Evolutionary conservation across 495 filamentous ascomycete species (phyloP).

Genomic region (Glarea lozoyensis): DNA sequence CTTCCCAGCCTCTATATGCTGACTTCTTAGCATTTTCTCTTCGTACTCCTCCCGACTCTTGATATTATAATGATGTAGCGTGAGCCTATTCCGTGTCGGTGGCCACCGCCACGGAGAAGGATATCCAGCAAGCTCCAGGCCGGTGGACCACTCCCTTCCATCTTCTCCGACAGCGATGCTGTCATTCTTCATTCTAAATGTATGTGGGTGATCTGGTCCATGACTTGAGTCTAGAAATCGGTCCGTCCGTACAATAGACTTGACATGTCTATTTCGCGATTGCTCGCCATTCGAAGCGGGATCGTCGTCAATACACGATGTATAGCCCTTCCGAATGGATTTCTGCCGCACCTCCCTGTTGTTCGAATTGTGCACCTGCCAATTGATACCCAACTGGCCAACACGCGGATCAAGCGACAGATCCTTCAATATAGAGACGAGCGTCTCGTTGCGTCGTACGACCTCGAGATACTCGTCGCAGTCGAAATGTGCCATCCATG

Average conservation of each 20-base stretch:
- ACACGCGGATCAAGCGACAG: conserved; percentile 4
- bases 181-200: neutral
- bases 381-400: conserved; percentile 15
- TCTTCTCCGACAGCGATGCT: conserved; percentile 14
- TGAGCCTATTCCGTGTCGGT: conserved; percentile 6
- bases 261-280: neutral
- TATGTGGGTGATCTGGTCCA: neutral
- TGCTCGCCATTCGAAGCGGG: neutral
- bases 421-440: conserved; percentile 1
- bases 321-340: conserved; percentile 9
- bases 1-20: conserved; percentile 4
- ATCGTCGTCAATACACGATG: conserved; percentile 8
- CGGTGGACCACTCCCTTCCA: neutral
- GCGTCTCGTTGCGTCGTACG: neutral
- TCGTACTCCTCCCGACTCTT: conserved; percentile 16
- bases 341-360: conserved; percentile 2
- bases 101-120: conserved; percentile 1
- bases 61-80: conserved; percentile 13
- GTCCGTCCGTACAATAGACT: conserved; percentile 1
- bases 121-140: conserved; percentile 1
- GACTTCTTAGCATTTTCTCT: conserved; percentile 9
- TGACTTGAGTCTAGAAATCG: neutral
- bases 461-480: conserved; percentile 15
- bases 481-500: conserved; percentile 17
- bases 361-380: conserved; percentile 9